These are phyloP conservation scores for Tylopilus orsonianus DNA, from an alignment of 1,284 basidiomycete genomes.

Conservation along the genomic window DNA sequence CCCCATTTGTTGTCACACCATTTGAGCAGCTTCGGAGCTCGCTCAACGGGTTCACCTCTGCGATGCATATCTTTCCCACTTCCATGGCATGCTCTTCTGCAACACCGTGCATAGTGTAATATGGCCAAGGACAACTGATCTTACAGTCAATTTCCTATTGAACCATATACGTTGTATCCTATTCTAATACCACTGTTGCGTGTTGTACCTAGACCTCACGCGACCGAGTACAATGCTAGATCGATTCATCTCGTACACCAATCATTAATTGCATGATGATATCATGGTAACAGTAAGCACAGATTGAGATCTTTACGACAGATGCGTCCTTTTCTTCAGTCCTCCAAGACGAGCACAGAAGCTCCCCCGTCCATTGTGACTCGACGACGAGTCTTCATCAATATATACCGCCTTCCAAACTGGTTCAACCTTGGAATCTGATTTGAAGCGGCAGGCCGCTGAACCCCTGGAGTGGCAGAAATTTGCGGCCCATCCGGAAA, in stretches of 20 bases:
- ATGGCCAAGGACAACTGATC: slow-evolving; percentile 17
- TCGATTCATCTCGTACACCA: not conserved
- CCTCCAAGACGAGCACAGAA: slow-evolving; percentile 49
- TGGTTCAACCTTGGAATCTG: slow-evolving; percentile 32
- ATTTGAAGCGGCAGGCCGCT: not conserved
- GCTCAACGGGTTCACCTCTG: slow-evolving; percentile 1
- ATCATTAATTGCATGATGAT: not conserved
- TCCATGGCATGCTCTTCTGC: slow-evolving; percentile 15
- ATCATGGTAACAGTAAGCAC: not conserved
- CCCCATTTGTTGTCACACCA: not conserved
- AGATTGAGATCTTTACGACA: not conserved
- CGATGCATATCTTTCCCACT: slow-evolving; percentile 15
- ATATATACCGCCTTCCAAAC: slow-evolving; percentile 55
- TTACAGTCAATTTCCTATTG: slow-evolving; percentile 6
- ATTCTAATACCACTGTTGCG: slow-evolving; percentile 16
- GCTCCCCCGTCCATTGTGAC: slow-evolving; percentile 65
- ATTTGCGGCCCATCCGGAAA: slow-evolving; percentile 32
- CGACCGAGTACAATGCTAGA: not conserved
- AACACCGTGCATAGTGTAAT: slow-evolving; percentile 10
- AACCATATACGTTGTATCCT: slow-evolving; percentile 16
- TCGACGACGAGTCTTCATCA: slow-evolving; percentile 59
- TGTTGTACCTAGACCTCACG: slow-evolving; percentile 17
- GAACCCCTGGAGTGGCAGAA: slow-evolving; percentile 8
- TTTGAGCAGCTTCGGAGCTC: slow-evolving; percentile 1
- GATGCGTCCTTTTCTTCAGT: slow-evolving; percentile 9